phyloP scores from a whole-genome alignment of 2,329 filamentous ascomycete genomes.

The Exophiala sp. region DNA sequence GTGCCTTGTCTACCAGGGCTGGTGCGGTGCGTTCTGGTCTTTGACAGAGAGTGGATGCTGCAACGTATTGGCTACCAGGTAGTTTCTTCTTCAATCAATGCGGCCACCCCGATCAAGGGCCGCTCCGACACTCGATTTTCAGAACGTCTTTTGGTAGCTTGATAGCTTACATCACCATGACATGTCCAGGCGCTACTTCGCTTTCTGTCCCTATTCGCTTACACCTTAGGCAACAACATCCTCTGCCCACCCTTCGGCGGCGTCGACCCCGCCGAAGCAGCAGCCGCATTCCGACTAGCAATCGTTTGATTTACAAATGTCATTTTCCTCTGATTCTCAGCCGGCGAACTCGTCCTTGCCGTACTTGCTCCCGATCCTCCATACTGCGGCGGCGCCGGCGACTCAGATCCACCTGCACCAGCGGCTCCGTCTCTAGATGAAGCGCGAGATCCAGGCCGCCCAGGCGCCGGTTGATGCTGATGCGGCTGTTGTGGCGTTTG shows the following conservation, averaged over 20 bases:
- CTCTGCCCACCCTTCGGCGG: conserved; percentile 19
- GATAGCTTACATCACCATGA: too few species aligned
- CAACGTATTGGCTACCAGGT: neutral
- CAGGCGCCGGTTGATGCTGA: conserved; percentile 19
- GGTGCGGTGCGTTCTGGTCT: too few species aligned
- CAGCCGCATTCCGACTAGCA: conserved; percentile 13
- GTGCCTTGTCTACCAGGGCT: too few species aligned
- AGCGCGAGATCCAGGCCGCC: neutral
- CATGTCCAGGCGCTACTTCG: neutral
- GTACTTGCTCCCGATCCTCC: neutral
- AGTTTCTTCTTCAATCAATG: neutral
- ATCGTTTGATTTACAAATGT: conserved; percentile 25
- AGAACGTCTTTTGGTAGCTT: neutral
- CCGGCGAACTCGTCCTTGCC: conserved; percentile 3
- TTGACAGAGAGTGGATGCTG: neutral
- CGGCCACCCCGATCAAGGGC: neutral
- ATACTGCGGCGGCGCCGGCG: neutral
- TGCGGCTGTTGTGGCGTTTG: conserved; percentile 21
- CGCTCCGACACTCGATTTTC: neutral
- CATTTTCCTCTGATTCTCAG: conserved; percentile 16
- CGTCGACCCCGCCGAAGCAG: neutral
- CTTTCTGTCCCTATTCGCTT: neutral
- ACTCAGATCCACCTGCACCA: neutral
- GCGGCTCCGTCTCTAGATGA: conserved; percentile 5
- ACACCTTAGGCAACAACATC: conserved; percentile 17